Evolutionary conservation across 2,329 filamentous ascomycete genomes (phyloP).

Genomic region (Rhytidhysteron rufulum): DNA sequence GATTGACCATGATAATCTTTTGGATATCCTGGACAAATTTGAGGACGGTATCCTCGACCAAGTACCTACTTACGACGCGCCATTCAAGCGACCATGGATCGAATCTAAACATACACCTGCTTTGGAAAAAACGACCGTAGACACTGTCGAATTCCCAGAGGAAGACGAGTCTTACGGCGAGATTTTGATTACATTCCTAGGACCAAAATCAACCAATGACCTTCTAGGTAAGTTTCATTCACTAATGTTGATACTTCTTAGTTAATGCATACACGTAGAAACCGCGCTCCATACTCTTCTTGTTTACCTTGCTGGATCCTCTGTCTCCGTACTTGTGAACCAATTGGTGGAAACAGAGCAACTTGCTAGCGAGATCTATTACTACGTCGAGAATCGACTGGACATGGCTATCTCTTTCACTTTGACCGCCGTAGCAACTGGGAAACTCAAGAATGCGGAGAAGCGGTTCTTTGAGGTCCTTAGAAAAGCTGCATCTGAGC

Average conservation of each 20-base stretch:
- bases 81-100: conserved; percentile 86
- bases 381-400: conserved; percentile 74
- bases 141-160: conserved; percentile 88
- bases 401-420: conserved; percentile 82
- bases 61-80: conserved; percentile 68
- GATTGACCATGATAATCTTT: conserved; percentile 74
- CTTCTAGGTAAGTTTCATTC: conserved; percentile 42
- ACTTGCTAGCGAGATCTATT: conserved; percentile 79
- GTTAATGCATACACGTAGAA: conserved; percentile 30
- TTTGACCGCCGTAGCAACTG: conserved; percentile 80
- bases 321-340: conserved; percentile 88
- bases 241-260: not conserved
- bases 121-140: conserved; percentile 67
- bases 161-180: conserved; percentile 94
- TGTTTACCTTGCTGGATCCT: conserved; percentile 87
- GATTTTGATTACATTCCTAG: conserved; percentile 80
- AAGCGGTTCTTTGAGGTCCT: conserved; percentile 80
- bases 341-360: conserved; percentile 89
- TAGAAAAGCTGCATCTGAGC: conserved; percentile 72
- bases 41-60: conserved; percentile 81
- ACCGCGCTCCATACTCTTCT: conserved; percentile 77
- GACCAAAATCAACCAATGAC: conserved; percentile 72
- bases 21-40: conserved; percentile 80
- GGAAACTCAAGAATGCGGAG: conserved; percentile 79
- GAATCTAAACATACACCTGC: conserved; percentile 76